Evolutionary conservation across 225 moss, liverwort and hornwort genomes (phyloP), one percentile per base, ranked within the genome.

Genomic region (Sphagnum tenellum): DNA sequence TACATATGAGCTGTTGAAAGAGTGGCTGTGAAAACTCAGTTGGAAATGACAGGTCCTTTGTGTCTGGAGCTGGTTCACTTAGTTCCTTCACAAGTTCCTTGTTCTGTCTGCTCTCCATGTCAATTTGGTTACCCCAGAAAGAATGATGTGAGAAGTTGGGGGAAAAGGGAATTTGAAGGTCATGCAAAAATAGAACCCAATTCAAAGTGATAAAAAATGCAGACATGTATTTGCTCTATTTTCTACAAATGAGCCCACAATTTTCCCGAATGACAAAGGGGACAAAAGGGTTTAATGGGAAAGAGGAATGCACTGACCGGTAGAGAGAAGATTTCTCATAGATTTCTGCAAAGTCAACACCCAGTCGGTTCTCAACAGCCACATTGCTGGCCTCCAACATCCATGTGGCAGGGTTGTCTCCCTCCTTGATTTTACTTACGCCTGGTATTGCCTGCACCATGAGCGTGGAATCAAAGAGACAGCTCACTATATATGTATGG

Each of bases 371-470:
- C 59, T 60, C 59, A 7, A 60, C 45, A 45, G 14, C 45, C 1
- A 13, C 45, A 45, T 13, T 13, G 45, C 14, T 60, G 14, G 2
- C 59, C 7, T 67, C 66, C 44, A 67, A 54, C 66, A 67, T 67
- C 66, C 66, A 67, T 9, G 66, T 67, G 3, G 55, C 44, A 11
- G 66, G 66, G 46, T 67, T 67, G 54, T 52, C 4, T 9, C 66
- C 66, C 13, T 55, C 55, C 44, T 67, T 44, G 46, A 67, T 67
- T 67, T 67, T 67, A 2, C 45, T 7, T 7, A 67, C 66, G 7
- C 66, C 66, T 8, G 66, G 66, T 12, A 67, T 47, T 5, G 66
- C 66, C 66, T 67, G 53, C 7, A 49, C 52, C 7, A 52, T 52
- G 52, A 5, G 9, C 52, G 2, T 52, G 52, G 2, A 52, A 5